Evolutionary conservation across 129 eudicot genomes (phyloP).

Genomic region (Solidago caesia): DNA sequence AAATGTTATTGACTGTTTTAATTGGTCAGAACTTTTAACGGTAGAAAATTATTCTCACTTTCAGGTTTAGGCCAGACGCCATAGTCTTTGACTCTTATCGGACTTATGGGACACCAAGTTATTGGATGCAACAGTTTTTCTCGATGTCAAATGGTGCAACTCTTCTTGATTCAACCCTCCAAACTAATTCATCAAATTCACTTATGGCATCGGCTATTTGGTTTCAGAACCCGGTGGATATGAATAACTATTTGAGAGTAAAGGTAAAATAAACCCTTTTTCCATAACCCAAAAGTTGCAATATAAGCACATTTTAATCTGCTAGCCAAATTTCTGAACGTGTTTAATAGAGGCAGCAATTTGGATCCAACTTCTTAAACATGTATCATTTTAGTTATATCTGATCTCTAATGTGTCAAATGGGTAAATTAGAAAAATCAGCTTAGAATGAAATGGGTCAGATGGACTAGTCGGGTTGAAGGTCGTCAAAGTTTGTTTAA

Average conservation of each 20-base stretch:
- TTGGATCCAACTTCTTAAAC: neutral
- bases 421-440: neutral
- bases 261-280: constrained; percentile 49
- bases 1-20: neutral
- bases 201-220: constrained; percentile 68
- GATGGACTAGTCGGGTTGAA: neutral
- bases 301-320: neutral
- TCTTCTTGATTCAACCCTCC: constrained; percentile 64
- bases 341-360: neutral
- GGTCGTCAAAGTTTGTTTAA: neutral
- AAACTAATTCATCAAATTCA: constrained; percentile 49
- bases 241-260: constrained; percentile 53
- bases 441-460: neutral
- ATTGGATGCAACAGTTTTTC: constrained; percentile 90
- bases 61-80: constrained; percentile 89
- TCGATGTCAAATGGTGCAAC: constrained; percentile 76
- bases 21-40: constrained; percentile 10
- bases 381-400: neutral
- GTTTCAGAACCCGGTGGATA: constrained; percentile 48
- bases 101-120: constrained; percentile 85
- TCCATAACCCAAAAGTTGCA: neutral
- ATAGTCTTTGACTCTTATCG: constrained; percentile 76
- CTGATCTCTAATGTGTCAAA: too few relatives aligned
- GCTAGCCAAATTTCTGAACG: neutral
- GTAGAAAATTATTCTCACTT: constrained; percentile 1